Base-by-base conservation (phyloP, 2,329 filamentous ascomycete genomes). In the Aureobasidium sp. region DNA sequence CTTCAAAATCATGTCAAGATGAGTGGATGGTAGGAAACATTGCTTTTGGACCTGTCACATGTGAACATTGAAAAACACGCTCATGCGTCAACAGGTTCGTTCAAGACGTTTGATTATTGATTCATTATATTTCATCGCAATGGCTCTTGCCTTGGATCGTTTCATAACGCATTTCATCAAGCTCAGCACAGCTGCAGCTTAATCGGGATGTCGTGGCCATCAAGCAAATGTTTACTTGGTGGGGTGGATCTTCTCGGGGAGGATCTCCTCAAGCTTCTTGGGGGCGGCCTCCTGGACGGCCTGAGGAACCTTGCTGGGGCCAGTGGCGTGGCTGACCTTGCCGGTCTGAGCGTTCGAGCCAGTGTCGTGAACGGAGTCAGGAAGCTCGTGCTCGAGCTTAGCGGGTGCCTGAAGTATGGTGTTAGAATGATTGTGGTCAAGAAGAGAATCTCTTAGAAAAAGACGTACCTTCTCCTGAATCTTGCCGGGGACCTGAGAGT, bases 241-340 rank as follows among this genome's bases (percentile, higher is more conserved):
- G 30, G 47, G 47, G 47, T 49, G 47, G 30, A 49, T 34, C 30
- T 49, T 49, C 30, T 49, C 47, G n/a, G 47, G 47, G 9, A 49
- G 47, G 8, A 49, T 49, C 47, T 49, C 47, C 70, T 79, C 77
- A 5, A 79, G 66, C 36, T 72, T 74, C 68, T 78, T 74, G 1
- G 77, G 77, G 1, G 78, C 68, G 42, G 70, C 73, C 68, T 79
- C 74, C 66, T 79, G 77, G 6, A 78, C 65, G 30, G 71, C 69
- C 68, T 76, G 69, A 11, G 77, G 77, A 0, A 79, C 77, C 21
- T 73, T 75, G 16, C 71, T 74, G 27, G 68, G 69, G 6, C 74
- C 71, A 51, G 72, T 71, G 3, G 75, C 76, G 65, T 78, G 76
- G 3, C 73, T 74, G 65, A 75, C 67, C 61, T 74, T 72, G 62